Evolutionary conservation across 2,329 filamentous ascomycete species (phyloP), one percentile per base, ranked within the genome.

Genomic region (Alternaria dauci): DNA sequence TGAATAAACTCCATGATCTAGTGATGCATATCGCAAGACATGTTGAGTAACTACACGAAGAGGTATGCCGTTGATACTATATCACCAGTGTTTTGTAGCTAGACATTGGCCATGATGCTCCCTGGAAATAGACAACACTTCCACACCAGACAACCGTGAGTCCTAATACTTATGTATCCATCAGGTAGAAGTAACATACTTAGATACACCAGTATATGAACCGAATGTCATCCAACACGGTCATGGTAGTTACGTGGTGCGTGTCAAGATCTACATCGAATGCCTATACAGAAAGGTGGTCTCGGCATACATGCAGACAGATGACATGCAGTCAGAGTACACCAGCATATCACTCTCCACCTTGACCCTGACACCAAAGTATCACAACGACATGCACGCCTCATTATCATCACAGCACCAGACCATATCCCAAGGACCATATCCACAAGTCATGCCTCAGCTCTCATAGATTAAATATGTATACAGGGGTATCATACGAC

Each of bases 401-500:
- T 12, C 11, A 41, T 4, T 3, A 2, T 41, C 9, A 23, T 2
- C 9, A 41, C n/a, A 12, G 18, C 39, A 23, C 8, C 11, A 39
- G 4, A 20, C 14, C 44, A 23, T 7, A 48, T 2, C 20, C 5
- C 28, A 23, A 2, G 4, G 4, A 25, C 1, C 1, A 12, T 4
- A 16, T 34, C n/a, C 32, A 12, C 1, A 32, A 18, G 4, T 12
- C 8, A 26, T 36, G 9, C 14, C 6, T 38, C 20, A n/a, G 12
- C 42, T 4, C 3, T 14, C 8, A 46, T 2, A 50, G n/a, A 32
- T 16, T 12, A 25, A 11, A 14, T 8, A 25, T 25, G 39, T 18
- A 28, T 30, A 25, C 52, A 18, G 38, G 57, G 44, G 57, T 59
- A 59, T 59, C 52, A 55, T 11, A 44, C 11, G 8, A 20, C 18